Percentiles rank a stretch among this genome's conserved stretches.
Evolutionary conservation across 345 rosid species (phyloP).

Genomic region (Citrus medica): DNA sequence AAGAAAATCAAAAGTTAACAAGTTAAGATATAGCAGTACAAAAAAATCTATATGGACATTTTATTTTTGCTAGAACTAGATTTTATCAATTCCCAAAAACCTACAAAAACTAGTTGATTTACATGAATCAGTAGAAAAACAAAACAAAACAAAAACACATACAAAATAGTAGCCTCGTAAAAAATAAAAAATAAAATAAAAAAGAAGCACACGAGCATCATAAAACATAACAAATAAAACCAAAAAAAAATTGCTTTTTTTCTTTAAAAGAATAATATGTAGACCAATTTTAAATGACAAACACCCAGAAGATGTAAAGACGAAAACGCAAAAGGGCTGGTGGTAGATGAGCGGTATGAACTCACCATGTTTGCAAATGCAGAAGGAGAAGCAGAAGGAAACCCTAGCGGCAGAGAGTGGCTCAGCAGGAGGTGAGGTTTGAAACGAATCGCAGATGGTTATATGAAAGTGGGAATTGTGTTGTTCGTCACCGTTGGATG

Average conservation of each 20-base stretch:
- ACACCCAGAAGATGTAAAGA: not conserved
- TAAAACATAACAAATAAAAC: not conserved
- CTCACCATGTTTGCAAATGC: conserved; percentile 5
- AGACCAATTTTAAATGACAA: not conserved
- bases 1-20: too few relatives aligned
- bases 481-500: not conserved
- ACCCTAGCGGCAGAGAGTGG: not conserved
- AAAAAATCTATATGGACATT: too few relatives aligned
- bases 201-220: not conserved
- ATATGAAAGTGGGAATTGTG: not conserved
- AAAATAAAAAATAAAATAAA: too few relatives aligned
- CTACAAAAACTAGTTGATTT: too few relatives aligned
- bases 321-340: not conserved
- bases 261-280: not conserved
- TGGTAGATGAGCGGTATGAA: not conserved
- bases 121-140: too few relatives aligned
- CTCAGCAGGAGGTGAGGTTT: not conserved
- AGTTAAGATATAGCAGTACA: too few relatives aligned
- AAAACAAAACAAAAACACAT: too few relatives aligned
- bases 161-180: not conserved
- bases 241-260: not conserved
- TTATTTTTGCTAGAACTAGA: too few relatives aligned
- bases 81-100: too few relatives aligned
- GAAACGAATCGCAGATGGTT: accelerated
- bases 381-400: conserved; percentile 2